Percentiles rank a stretch among this genome's conserved stretches.
Conservation (phyloP, 1,284 basidiomycete genomes). For the Sanghuangporus sanghuang region DNA sequence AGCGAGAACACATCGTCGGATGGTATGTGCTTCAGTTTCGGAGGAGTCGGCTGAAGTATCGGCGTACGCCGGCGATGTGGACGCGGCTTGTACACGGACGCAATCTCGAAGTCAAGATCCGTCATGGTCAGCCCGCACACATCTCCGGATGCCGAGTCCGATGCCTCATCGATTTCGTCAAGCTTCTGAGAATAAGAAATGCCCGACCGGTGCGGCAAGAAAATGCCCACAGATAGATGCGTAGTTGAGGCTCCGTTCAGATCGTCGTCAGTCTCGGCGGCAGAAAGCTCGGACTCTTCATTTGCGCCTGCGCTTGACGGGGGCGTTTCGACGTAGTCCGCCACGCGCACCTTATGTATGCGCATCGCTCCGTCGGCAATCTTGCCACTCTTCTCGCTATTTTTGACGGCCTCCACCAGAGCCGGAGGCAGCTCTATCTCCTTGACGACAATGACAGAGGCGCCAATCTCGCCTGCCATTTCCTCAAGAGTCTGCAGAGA, state of each 20-base stretch:
- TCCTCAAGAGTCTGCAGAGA: slow-evolving; percentile 80
- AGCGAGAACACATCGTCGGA: not conserved
- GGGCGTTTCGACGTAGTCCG: slow-evolving; percentile 11
- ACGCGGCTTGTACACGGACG: slow-evolving; percentile 65
- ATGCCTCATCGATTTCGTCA: not conserved
- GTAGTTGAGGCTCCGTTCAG: not conserved
- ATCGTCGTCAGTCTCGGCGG: slow-evolving; percentile 10
- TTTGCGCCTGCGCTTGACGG: slow-evolving; percentile 37
- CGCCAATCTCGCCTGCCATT: slow-evolving; percentile 92
- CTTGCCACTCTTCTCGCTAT: not conserved
- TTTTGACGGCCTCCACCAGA: not conserved
- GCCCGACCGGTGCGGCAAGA: not conserved
- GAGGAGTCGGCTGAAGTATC: not conserved
- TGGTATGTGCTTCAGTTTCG: not conserved
- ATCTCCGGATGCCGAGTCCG: slow-evolving; percentile 19
- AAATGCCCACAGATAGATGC: not conserved
- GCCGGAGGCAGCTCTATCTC: slow-evolving; percentile 68
- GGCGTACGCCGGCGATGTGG: slow-evolving; percentile 45
- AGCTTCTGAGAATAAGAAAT: not conserved
- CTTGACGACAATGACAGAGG: slow-evolving; percentile 82
- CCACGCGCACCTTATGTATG: slow-evolving; percentile 12
- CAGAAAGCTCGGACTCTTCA: slow-evolving; percentile 31
- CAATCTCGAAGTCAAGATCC: slow-evolving; percentile 56
- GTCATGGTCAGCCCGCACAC: slow-evolving; percentile 16
- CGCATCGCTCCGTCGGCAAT: slow-evolving; percentile 17